These are phyloP conservation scores for Silybum marianum DNA, from an alignment of 129 eudicot genomes.

Conservation along the genomic window DNA sequence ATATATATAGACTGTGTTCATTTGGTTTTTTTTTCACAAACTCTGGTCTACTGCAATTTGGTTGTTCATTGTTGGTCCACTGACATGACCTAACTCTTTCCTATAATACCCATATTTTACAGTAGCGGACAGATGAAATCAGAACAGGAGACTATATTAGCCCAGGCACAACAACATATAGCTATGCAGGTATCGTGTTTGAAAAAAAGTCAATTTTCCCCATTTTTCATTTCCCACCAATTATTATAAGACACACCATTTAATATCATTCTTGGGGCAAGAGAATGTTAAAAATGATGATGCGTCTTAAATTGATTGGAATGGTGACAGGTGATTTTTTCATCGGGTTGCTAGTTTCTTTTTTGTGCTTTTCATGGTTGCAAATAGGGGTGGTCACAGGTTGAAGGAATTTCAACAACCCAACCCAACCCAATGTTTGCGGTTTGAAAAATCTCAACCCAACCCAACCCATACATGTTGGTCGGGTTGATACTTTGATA, in stretches of 20 bases:
- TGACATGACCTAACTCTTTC: not conserved
- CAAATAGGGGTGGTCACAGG: not conserved
- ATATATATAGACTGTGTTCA: not conserved
- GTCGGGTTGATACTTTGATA: too few relatives aligned
- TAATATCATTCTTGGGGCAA: not conserved
- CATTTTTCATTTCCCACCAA: not conserved
- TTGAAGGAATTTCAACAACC: too few relatives aligned
- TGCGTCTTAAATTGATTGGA: not conserved
- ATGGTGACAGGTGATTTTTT: not conserved
- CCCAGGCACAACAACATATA: constrained; percentile 90
- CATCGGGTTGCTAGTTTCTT: not conserved
- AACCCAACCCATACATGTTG: too few relatives aligned
- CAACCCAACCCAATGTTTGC: too few relatives aligned
- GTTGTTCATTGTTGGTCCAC: constrained; percentile 2
- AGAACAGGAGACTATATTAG: constrained; percentile 72
- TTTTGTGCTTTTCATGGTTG: not conserved
- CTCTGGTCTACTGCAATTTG: not conserved
- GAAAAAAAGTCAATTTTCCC: not conserved
- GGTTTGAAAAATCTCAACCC: too few relatives aligned
- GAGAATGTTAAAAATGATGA: not conserved
- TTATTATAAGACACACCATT: not conserved
- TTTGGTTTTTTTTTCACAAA: not conserved
- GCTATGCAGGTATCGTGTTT: constrained; percentile 65
- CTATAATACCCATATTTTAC: constrained; percentile 20
- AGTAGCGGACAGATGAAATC: constrained; percentile 78